Base-by-base conservation (phyloP, 768 basidiomycete genomes). In the Hortiboletus flavorubellus region DNA sequence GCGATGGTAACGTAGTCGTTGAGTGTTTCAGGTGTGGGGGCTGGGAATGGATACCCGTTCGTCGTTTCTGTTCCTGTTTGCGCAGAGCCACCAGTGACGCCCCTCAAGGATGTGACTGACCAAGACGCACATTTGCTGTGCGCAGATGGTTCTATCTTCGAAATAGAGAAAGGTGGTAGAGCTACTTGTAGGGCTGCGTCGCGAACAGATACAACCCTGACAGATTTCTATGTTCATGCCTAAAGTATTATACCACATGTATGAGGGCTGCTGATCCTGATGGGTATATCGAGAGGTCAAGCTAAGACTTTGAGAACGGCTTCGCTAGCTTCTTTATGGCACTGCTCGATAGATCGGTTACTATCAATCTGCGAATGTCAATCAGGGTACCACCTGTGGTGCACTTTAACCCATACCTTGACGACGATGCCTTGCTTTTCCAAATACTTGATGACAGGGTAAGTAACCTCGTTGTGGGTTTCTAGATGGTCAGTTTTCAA, bases 361-460 rank as follows among this genome's bases (percentile, higher is more conserved):
- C 86, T 83, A 63, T 92, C 82, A 53, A 92, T 80, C 89, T 91
- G 61, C 8, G 39, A 46, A 39, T 42, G 45, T 39, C 44, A 16
- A 34, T 54, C n/a, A 57, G 45, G 2, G 48, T n/a, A n/a, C 23
- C 4, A 15, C 10, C n/a, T 30, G 26, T 39, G 29, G 29, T 37
- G 39, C 46, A 49, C 7, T 23, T 21, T 18, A 12, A 37, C 41
- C 10, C 23, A 54, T 62, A 94, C 94, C 78, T 92, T 83, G 34
- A 86, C 84, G 12, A 97, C 90, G 70, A 91, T 94, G 61, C 73
- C 76, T 46, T 77, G 70, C 44, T 73, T 68, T 49, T 76, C 70
- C 69, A 96, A 95, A 71, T 94, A 80, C 44, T 93, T 76, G 53
- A 99, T 91, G 48, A 99, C 96, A 8, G 97, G 96, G 89, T 92